These are phyloP conservation scores for Apophysomyces elegans DNA, from an alignment of 371 early-diverging fungal genomes.

Conservation along the genomic window DNA sequence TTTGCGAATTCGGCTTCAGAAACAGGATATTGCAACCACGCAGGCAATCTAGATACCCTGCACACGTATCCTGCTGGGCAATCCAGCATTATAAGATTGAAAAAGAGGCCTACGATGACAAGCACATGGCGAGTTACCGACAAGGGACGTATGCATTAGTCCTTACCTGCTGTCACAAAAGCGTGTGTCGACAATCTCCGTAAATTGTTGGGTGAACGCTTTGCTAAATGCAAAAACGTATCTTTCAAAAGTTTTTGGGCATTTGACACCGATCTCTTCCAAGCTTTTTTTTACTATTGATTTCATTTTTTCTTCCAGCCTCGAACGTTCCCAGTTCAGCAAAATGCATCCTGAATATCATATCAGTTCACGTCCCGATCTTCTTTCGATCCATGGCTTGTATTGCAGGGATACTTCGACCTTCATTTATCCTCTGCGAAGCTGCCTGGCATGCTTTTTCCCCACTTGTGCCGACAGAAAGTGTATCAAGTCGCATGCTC, in stretches of 20 bases:
- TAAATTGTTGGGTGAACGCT: not conserved
- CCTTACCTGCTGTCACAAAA: not conserved
- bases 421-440: not conserved
- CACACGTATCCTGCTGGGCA: conserved; percentile 14
- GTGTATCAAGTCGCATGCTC: not conserved
- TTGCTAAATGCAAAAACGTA: conserved; percentile 14
- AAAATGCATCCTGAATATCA: not conserved
- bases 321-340: conserved; percentile 10
- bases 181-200: not conserved
- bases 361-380: conserved; percentile 3
- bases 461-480: not conserved
- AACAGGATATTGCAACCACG: conserved; percentile 9
- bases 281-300: conserved; percentile 5
- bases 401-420: not conserved
- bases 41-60: not conserved
- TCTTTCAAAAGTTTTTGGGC: conserved; percentile 21
- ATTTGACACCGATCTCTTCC: conserved; percentile 1
- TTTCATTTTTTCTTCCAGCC: not conserved
- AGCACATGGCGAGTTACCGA: not conserved
- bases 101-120: conserved; percentile 8
- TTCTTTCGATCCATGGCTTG: not conserved
- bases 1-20: conserved; percentile 12
- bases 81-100: conserved; percentile 2
- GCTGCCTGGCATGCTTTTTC: not conserved
- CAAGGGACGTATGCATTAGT: not conserved